Base-by-base conservation (phyloP, 768 basidiomycete genomes). In the Boletus rubescentipes region DNA sequence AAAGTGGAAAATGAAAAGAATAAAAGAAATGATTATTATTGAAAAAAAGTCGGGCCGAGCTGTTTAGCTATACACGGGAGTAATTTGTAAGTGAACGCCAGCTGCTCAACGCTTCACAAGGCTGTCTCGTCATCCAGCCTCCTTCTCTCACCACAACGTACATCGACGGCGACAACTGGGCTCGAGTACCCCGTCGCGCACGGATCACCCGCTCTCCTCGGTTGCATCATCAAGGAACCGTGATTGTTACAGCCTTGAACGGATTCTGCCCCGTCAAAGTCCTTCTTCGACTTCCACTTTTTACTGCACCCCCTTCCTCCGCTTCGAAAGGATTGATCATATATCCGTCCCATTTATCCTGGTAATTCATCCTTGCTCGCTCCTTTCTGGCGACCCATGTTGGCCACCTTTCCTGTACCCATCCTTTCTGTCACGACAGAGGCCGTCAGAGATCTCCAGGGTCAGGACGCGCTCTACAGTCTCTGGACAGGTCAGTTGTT, bases 381-480 rank as follows among this genome's bases (percentile, higher is more conserved):
- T 60, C 66, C 53, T 44, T 55, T 41, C 59, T 58, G 49, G 34
- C 32, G 26, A 18, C 37, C 64, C 59, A 85, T 84, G 84, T 65
- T 80, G 48, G 56, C 73, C 49, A 63, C 73, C 29, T 81, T 88
- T 26, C 78, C 86, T n/a, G 71, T 74, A 8, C 88, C 87, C 32
- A 79, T 91, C 35, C 81, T 91, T 49, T 76, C 82, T 30, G 75
- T 91, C 59, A 77, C 84, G 8, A 74, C 79, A 18, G 88, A 88
- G 55, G 86, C 77, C 18, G 78, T 91, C 55, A 77, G 76, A 61
- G 82, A 86, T 58, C 78, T 90, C 57, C 81, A 90, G 61, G 84
- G 86, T 46, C 74, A 79, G 38, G 85, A 89, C 46, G 84, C 86
- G 29, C 74, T 90, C 45, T 80, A 74, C 45, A 72, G 80, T 47